Evolutionary conservation across 371 early-diverging fungal species (phyloP).

Genomic region (Rhizopus microsporus): DNA sequence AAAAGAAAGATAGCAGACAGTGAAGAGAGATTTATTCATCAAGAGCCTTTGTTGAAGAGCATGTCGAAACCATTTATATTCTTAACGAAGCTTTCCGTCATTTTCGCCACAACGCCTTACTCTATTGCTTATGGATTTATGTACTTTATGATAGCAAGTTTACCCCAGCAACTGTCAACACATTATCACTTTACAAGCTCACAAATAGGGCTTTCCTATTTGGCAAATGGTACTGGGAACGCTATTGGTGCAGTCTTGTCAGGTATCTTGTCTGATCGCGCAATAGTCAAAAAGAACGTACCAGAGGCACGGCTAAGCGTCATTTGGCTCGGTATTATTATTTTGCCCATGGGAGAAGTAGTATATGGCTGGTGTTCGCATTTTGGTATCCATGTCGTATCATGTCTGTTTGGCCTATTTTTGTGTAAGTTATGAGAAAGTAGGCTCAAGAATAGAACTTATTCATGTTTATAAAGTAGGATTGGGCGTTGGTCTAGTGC

Average conservation of each 20-base stretch:
- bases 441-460: background rate
- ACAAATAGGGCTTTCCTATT: slow-evolving; percentile 45
- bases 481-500: slow-evolving; percentile 46
- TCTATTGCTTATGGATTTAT: slow-evolving; percentile 57
- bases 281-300: slow-evolving; percentile 12
- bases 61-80: slow-evolving; percentile 45
- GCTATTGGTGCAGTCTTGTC: slow-evolving; percentile 46
- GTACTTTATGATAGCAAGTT: slow-evolving; percentile 47
- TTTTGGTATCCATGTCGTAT: slow-evolving; percentile 22
- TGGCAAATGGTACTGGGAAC: slow-evolving; percentile 51
- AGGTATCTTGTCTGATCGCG: slow-evolving; percentile 42
- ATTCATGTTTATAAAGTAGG: slow-evolving; percentile 35
- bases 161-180: slow-evolving; percentile 32
- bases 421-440: slow-evolving; percentile 30
- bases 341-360: slow-evolving; percentile 39
- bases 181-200: slow-evolving; percentile 37
- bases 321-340: slow-evolving; percentile 46
- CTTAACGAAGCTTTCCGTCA: slow-evolving; percentile 46
- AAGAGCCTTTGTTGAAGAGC: slow-evolving; percentile 27
- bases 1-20: slow-evolving; percentile 3
- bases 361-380: slow-evolving; percentile 52
- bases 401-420: slow-evolving; percentile 37
- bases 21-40: background rate
- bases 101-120: slow-evolving; percentile 50
- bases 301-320: slow-evolving; percentile 37